Evolutionary conservation across 1,139 yeast genomes (phyloP), one percentile per base, ranked within the genome.

Genomic region (Suhomyces anneliseae): DNA sequence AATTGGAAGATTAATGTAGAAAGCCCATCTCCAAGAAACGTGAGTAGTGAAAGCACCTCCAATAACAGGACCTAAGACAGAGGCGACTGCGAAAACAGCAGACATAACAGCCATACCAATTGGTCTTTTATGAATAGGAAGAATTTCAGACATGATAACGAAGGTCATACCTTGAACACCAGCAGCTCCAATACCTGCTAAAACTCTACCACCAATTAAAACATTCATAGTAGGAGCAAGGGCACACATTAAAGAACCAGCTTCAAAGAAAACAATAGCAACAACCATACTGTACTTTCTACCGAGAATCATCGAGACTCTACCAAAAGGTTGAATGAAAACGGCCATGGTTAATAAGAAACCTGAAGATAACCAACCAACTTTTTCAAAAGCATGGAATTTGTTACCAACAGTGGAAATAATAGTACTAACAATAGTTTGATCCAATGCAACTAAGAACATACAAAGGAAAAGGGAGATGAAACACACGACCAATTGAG

Each of bases 1-100:
- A 44, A 84, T 68, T 4, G 92, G 90, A 48, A 87, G 65, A 61
- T 85, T 86, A 56, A 86, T 75, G 62, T 81, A 87, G 62, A 86
- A 87, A 54, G 88, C 81, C 90, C 92, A 85, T 61, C 93, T 75
- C 92, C 92, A 86, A 24, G 81, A 69, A 2, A 79, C 82, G 43
- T 78, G 70, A 27, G 58, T 38, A 14, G 66, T 60, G 54, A 62
- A 61, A 2, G 63, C 62, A 43, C 67, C 67, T 8, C 66, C 67
- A 38, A 62, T 48, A 26, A 62, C 50, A 2, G 66, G 67, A 4
- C 67, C 67, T 43, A 60, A 51, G 4, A 62, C 65, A 3, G 65
- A 58, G 12, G 65, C 60, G 32, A 61, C 52, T 10, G 61, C 63
- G 38, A 61, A 61, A 6, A 54, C 54, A 35, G 57, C 54, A 27